Conservation (phyloP, 1,284 basidiomycete species). For the Trametes sp. region DNA sequence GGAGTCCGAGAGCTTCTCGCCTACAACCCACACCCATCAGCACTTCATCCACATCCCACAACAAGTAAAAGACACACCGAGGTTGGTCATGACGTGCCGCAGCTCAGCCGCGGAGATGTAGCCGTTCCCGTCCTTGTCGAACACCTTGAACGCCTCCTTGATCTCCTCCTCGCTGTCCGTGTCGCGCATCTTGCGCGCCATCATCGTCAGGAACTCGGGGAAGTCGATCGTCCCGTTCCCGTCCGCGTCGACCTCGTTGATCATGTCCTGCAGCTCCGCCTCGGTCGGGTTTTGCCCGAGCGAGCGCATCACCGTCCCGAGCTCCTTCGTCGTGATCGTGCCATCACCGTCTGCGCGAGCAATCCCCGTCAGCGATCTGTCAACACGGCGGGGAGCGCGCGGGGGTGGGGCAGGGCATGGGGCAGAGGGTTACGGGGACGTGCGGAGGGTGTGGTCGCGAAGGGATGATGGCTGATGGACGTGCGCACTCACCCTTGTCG, state of each 20-base stretch:
- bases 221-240: slow-evolving; percentile 95
- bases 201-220: slow-evolving; percentile 94
- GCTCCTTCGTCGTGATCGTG: slow-evolving; percentile 95
- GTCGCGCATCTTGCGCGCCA: slow-evolving; percentile 96
- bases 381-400: slow-evolving; percentile 38
- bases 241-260: slow-evolving; percentile 89
- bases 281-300: slow-evolving; percentile 97
- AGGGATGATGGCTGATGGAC: slow-evolving; percentile 16
- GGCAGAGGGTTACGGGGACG: slow-evolving; percentile 17
- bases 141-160: slow-evolving; percentile 84
- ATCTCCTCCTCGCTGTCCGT: slow-evolving; percentile 86
- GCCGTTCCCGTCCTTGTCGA: slow-evolving; percentile 87
- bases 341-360: slow-evolving; percentile 85
- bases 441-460: slow-evolving; percentile 1
- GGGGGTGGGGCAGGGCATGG: slow-evolving; percentile 14
- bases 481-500: slow-evolving; percentile 77
- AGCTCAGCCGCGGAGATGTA: slow-evolving; percentile 85
- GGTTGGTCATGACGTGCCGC: slow-evolving; percentile 91
- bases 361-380: slow-evolving; percentile 3
- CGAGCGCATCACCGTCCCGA: slow-evolving; percentile 97
- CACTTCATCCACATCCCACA: neutral
- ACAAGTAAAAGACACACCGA: slow-evolving; percentile 62
- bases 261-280: slow-evolving; percentile 96
- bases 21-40: slow-evolving; percentile 46
- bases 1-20: slow-evolving; percentile 91